Base-by-base conservation (phyloP, 495 filamentous ascomycete species). In the Venustampulla echinocandica region DNA sequence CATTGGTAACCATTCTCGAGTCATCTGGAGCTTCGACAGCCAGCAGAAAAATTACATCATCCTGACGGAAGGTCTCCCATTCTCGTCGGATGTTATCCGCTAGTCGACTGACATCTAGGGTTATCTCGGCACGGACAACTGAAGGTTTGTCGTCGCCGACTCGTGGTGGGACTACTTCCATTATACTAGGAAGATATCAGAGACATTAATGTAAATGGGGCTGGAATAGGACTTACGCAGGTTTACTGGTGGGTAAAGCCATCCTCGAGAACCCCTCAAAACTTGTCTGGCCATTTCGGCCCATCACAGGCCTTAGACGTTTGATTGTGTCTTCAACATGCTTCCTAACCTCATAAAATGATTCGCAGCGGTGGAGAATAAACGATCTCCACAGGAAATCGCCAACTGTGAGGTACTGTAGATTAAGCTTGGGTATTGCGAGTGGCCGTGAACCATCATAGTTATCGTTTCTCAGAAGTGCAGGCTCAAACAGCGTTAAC, bases 371-470 rank as follows among this genome's bases (percentile, higher is more conserved):
- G 59, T 95, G 86, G 2, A 97, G 74, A 19, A 92, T 72, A 55
- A 97, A 84, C 11, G 90, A 85, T 28, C 92, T 75, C 87, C 87
- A 97, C 9, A 99, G 74, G 54, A 97, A 97, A 61, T 99, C 92
- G 3, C 92, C 89, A 25, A 95, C 77, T 6, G 87, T 90, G 20
- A 99, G 74, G 61, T 99, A 97, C 56, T 97, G 92, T 32, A 99
- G 72, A 58, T 95, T 97, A 40, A 97, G 66, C 55, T 97, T 99
- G 1, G 92, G 92, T 42, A 99, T 81, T 4, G 92, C 87, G 38
- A 99, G 70, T 9, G 92, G 89, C 20, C 78, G 77, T 27, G 90
- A 88, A 28, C 90, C 92, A 62, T 94, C 81, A 52, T 96, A 99
- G 10, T 74, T 75, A 55, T 95, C 90, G 47, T 90, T 90, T 37